A percentile compares a stretch with the other conserved stretches of the same genome.
Conservation (phyloP, 2,329 filamentous ascomycete species). For the Fusarium nisikadoi region DNA sequence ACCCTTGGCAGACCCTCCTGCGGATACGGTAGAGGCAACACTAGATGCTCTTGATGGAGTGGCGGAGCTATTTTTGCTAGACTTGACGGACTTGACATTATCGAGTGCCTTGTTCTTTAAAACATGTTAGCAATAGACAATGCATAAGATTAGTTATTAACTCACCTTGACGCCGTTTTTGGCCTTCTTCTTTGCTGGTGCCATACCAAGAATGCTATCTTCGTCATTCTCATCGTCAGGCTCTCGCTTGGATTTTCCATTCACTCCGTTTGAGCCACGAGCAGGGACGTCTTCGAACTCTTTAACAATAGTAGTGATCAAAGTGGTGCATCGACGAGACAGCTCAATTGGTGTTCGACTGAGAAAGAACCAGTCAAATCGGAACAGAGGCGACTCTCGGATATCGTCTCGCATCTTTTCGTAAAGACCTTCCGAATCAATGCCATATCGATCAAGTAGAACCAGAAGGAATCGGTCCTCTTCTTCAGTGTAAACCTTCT, state of each 20-base stretch:
- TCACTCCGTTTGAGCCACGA: constrained; percentile 67
- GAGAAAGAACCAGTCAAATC: constrained; percentile 99
- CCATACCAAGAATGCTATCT: constrained; percentile 80
- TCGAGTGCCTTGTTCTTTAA: constrained; percentile 91
- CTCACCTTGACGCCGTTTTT: constrained; percentile 88
- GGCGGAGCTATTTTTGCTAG: constrained; percentile 79
- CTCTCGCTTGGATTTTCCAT: constrained; percentile 79
- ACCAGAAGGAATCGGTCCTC: constrained; percentile 96
- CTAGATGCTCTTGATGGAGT: constrained; percentile 87
- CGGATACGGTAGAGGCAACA: constrained; percentile 78
- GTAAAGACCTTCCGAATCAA: constrained; percentile 90
- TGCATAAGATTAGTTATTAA: neutral
- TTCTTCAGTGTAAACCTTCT: constrained; percentile 99
- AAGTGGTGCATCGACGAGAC: constrained; percentile 89
- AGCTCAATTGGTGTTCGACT: constrained; percentile 94
- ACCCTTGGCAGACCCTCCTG: constrained; percentile 63
- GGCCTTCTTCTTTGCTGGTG: constrained; percentile 92
- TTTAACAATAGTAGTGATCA: constrained; percentile 92
- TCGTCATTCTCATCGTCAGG: constrained; percentile 85
- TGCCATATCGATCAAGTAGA: constrained; percentile 89
- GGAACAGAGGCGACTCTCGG: constrained; percentile 90
- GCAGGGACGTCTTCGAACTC: constrained; percentile 82
- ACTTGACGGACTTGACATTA: constrained; percentile 86
- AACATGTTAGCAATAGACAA: constrained; percentile 25
- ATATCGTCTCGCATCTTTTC: constrained; percentile 98